Base-by-base conservation (phyloP, 1,139 yeast species). In the Hyphopichia burtonii region DNA sequence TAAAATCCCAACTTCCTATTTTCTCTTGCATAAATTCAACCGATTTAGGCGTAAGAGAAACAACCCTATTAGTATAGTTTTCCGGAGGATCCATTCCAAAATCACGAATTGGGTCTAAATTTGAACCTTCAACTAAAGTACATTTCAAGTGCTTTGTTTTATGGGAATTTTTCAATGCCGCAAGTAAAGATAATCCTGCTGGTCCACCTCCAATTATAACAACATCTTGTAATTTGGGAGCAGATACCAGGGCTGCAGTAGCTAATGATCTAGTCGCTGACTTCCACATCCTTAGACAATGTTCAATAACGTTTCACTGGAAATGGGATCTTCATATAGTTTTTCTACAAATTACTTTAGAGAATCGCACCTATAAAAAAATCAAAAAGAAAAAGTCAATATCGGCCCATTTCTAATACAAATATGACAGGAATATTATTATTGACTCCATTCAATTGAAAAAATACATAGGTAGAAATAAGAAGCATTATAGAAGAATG, bases 171-270 rank as follows among this genome's bases (percentile, higher is more conserved):
- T 86, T 73, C 75, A 58, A 84, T 0, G 96, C 95, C 0, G 96
- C 77, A 2, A 94, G 83, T 32, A 93, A 68, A 1, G 97, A 84
- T 42, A 93, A 68, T 0, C 99, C 99, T 0, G 99, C 98, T 1
- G 98, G 96, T 0, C 99, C 99, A 6, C 96, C 99, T 20, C 99
- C 99, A 37, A 94, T 86, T 44, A 93, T 86, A 11, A 88, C 83
- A 19, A 94, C 81, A 60, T 93, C 99, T 40, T 75, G 74, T 19
- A 65, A 55, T 34, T 48, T 50, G 6, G 65, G 54, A 4, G 40
- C 5, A 32, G 41, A n/a, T 7, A 31, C 34, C 5, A 39, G 20
- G 2, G 47, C 41, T n/a, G 43, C 44, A 8, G 48, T 43, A 14
- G 48, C 48, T 14, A 45, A 31, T 23, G 38, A 19, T 34, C 47